Conservation (phyloP, 2,329 filamentous ascomycete genomes). For the Fusarium azukiicola region DNA sequence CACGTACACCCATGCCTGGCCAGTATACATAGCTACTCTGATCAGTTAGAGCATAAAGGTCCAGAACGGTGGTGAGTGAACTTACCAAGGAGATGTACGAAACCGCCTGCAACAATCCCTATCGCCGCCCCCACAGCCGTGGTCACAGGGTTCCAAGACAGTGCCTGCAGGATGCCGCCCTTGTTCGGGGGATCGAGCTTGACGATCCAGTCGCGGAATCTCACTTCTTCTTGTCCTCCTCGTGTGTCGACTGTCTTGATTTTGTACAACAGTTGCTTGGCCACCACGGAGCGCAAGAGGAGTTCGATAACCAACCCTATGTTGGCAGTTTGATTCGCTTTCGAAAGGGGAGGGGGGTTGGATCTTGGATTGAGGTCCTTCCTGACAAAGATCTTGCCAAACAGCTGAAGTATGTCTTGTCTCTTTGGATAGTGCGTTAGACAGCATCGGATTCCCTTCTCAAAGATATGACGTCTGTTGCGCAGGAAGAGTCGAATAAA, state of each 20-base stretch:
- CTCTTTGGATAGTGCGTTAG: not conserved
- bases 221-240: not conserved
- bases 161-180: not conserved
- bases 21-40: not conserved
- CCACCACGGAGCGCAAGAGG: not conserved
- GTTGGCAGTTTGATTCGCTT: not conserved
- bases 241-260: not conserved
- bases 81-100: not conserved
- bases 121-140: not conserved
- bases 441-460: conserved; percentile 1
- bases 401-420: not conserved
- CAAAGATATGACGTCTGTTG: not conserved
- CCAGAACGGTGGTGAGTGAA: not conserved
- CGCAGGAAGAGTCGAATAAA: not conserved
- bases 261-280: not conserved
- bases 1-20: not conserved
- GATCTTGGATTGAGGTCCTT: not conserved
- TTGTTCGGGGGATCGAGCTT: not conserved
- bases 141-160: not conserved
- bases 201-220: not conserved
- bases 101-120: not conserved
- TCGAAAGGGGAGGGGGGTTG: not conserved
- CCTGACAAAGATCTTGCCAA: not conserved
- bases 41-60: not conserved
- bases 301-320: not conserved